These are phyloP conservation scores for Aspergillus sp. DNA, from an alignment of 2,329 filamentous ascomycete species.

Conservation along the genomic window DNA sequence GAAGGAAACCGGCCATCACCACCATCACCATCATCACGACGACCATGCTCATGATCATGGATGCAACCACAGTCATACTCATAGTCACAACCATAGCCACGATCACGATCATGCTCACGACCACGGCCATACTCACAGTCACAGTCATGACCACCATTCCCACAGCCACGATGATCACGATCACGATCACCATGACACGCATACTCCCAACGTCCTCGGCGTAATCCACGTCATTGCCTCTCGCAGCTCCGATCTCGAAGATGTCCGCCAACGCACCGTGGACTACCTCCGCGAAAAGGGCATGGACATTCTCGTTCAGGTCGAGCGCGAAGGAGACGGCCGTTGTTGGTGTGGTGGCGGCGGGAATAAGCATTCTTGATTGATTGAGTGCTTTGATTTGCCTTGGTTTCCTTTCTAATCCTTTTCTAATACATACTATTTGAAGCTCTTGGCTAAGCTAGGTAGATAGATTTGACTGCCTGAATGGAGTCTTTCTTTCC, in stretches of 20 bases:
- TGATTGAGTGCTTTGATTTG: neutral
- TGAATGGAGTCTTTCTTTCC: neutral
- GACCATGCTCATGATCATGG: constrained; percentile 28
- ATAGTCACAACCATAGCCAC: constrained; percentile 31
- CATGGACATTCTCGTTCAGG: constrained; percentile 83
- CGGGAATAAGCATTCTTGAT: constrained; percentile 36
- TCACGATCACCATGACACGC: constrained; percentile 20
- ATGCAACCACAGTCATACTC: constrained; percentile 32
- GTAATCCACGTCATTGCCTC: constrained; percentile 84
- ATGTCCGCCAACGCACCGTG: constrained; percentile 76
- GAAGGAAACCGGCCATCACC: constrained; percentile 39
- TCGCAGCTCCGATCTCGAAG: constrained; percentile 71
- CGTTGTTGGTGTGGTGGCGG: constrained; percentile 64
- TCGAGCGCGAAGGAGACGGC: constrained; percentile 78
- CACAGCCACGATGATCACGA: constrained; percentile 32
- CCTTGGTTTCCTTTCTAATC: neutral
- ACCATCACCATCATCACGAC: constrained; percentile 16
- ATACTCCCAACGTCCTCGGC: constrained; percentile 61
- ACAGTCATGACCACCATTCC: constrained; percentile 32
- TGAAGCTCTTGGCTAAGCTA: too few relatives aligned
- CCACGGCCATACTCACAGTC: constrained; percentile 32
- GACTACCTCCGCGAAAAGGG: constrained; percentile 69
- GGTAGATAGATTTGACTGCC: neutral
- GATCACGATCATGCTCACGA: constrained; percentile 31
- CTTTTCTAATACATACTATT: neutral